A percentile compares a stretch with the other conserved stretches of the same genome.
Evolutionary conservation across 192 early-diverging fungal species (phyloP).

Genomic region (Linnemannia hyalina): DNA sequence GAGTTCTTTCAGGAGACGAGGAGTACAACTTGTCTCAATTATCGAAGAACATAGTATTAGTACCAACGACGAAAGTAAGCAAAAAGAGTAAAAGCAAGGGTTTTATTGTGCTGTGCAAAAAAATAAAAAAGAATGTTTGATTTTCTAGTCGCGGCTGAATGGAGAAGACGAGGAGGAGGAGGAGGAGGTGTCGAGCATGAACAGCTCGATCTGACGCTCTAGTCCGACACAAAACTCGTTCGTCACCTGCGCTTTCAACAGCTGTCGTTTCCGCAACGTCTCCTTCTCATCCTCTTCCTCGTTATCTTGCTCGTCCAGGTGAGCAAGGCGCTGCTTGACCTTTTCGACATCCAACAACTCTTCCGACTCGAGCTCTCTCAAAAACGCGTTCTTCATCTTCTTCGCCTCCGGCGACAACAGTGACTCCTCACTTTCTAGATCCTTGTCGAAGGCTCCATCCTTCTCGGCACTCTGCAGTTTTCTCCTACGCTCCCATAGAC

Average conservation of each 20-base stretch:
- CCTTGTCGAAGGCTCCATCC: too few species aligned
- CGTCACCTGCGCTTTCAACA: slow-evolving; percentile 10
- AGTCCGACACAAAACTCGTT: slow-evolving; percentile 36
- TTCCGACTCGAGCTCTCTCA: slow-evolving; percentile 10
- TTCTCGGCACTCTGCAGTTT: neutral
- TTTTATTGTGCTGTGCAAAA: neutral
- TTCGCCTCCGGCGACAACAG: neutral
- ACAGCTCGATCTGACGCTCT: slow-evolving; percentile 33
- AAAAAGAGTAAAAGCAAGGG: neutral
- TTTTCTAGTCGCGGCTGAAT: neutral
- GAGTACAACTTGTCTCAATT: neutral
- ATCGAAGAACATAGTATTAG: neutral
- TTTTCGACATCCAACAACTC: neutral
- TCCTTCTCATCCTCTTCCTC: neutral
- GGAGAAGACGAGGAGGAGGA: too few species aligned
- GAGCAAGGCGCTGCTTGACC: slow-evolving; percentile 8
- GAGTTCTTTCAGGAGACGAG: neutral
- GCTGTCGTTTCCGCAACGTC: neutral
- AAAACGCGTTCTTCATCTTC: neutral
- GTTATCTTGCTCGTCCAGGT: neutral
- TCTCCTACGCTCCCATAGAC: slow-evolving; percentile 33
- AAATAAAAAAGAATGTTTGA: neutral
- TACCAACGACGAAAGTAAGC: neutral
- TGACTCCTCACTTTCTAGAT: neutral
- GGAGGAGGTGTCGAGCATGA: slow-evolving; percentile 17